phyloP scores from a whole-genome alignment of 169 alveolate genomes.

The Cryptosporidium bovis region DNA sequence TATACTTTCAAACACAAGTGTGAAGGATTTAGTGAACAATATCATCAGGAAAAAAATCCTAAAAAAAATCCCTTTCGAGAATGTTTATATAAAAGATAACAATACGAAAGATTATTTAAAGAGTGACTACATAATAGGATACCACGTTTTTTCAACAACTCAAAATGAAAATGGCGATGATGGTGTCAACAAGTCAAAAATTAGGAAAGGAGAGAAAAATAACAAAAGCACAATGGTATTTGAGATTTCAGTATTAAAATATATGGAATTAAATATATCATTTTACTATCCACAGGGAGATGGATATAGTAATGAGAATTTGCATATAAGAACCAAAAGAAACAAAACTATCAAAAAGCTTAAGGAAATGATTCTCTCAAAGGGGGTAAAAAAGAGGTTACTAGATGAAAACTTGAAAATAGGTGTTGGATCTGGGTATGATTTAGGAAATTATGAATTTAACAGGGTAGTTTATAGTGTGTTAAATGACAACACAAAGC shows the following conservation, averaged over 20 bases:
- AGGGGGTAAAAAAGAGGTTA: background rate
- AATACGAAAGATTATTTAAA: slow-evolving; percentile 2
- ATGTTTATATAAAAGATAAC: slow-evolving; percentile 11
- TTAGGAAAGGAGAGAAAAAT: background rate
- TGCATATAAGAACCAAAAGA: background rate
- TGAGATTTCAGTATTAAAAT: slow-evolving; percentile 6
- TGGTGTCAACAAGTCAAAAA: background rate
- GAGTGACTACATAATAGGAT: slow-evolving; percentile 12
- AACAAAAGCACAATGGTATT: slow-evolving; percentile 12
- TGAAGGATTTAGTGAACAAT: slow-evolving; percentile 12
- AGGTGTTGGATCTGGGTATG: slow-evolving; percentile 41
- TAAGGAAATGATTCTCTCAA: background rate
- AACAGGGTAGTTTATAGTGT: slow-evolving; percentile 38
- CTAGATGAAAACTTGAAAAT: background rate
- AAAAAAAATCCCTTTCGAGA: background rate
- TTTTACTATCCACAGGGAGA: slow-evolving; percentile 51
- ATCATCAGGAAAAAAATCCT: background rate
- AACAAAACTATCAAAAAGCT: background rate
- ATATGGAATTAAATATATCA: background rate
- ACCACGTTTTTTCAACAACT: background rate
- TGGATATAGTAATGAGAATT: slow-evolving; percentile 3
- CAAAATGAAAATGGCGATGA: too few species aligned
- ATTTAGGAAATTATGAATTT: slow-evolving; percentile 40
- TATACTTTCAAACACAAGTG: slow-evolving; percentile 31
- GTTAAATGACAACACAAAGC: background rate